Evolutionary conservation across 108 stramenopile species (phyloP).

Genomic region (Parmales sp.): DNA sequence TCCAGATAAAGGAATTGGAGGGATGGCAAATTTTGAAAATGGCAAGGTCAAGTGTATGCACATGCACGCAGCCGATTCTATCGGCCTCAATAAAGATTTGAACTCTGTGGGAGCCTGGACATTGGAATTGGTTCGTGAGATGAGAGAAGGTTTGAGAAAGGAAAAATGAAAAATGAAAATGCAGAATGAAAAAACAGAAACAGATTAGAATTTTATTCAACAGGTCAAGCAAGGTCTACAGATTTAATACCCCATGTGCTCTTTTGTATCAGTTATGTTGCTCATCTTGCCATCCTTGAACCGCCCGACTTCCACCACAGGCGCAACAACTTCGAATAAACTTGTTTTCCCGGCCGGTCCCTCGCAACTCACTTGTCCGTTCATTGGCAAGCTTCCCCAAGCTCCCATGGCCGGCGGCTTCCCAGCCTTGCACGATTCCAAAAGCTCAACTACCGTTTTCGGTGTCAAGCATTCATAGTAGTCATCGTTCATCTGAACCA

Average conservation of each 20-base stretch:
- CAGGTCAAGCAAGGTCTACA: background rate
- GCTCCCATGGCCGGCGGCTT: slow-evolving; percentile 82
- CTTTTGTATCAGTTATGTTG: slow-evolving; percentile 91
- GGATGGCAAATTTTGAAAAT: too few relatives aligned
- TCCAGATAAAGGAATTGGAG: too few relatives aligned
- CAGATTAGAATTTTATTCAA: background rate
- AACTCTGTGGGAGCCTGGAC: too few relatives aligned
- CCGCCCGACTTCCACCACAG: slow-evolving; percentile 58
- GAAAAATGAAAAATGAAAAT: background rate
- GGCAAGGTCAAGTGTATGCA: too few relatives aligned
- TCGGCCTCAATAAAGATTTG: too few relatives aligned
- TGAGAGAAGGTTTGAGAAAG: too few relatives aligned
- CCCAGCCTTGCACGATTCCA: slow-evolving; percentile 88
- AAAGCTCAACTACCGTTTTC: slow-evolving; percentile 77
- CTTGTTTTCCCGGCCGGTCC: slow-evolving; percentile 95
- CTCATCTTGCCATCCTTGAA: slow-evolving; percentile 72
- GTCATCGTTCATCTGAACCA: slow-evolving; percentile 98
- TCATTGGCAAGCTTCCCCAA: slow-evolving; percentile 99
- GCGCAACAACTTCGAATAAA: slow-evolving; percentile 44
- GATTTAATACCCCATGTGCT: slow-evolving; percentile 84
- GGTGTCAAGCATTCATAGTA: slow-evolving; percentile 98
- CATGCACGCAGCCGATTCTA: too few relatives aligned
- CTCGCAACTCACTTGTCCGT: slow-evolving; percentile 98
- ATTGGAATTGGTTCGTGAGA: too few relatives aligned
- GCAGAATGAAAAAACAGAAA: background rate